A percentile compares a stretch with the other conserved stretches of the same genome.
These are phyloP conservation scores for Raphanus sativus DNA, from an alignment of 345 rosid species.

Conservation along the genomic window DNA sequence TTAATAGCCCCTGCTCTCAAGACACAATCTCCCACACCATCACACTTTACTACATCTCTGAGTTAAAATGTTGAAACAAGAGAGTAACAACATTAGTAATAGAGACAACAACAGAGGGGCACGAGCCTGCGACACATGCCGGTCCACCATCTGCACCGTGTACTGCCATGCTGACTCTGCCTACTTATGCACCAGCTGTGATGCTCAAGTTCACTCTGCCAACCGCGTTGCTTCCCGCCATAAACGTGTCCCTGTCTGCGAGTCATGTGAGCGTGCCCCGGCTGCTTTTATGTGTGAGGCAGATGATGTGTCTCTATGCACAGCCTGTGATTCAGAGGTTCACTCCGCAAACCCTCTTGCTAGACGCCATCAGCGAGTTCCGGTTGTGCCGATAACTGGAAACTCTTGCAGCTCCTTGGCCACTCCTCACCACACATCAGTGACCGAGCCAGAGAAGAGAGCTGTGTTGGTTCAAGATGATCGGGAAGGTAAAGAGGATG, in stretches of 20 bases:
- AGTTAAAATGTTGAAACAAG: slow-evolving; percentile 56
- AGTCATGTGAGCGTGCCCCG: slow-evolving; percentile 82
- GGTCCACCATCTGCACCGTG: slow-evolving; percentile 70
- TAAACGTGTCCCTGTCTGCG: slow-evolving; percentile 80
- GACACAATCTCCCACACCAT: slow-evolving; percentile 10
- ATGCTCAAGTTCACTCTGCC: slow-evolving; percentile 75
- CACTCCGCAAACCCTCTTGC: slow-evolving; percentile 95
- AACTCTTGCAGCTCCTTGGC: slow-evolving; percentile 32
- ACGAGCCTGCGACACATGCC: slow-evolving; percentile 75
- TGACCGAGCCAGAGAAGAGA: slow-evolving; percentile 22
- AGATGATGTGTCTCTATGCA: slow-evolving; percentile 82
- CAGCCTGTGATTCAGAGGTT: slow-evolving; percentile 73
- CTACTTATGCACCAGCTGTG: slow-evolving; percentile 70
- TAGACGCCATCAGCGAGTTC: slow-evolving; percentile 86
- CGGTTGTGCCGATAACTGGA: slow-evolving; percentile 63
- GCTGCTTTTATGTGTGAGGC: slow-evolving; percentile 88
- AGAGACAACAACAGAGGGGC: slow-evolving; percentile 40
- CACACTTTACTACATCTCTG: background rate
- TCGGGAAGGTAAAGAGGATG: slow-evolving; percentile 53
- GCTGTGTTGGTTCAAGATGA: slow-evolving; percentile 37
- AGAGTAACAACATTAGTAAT: slow-evolving; percentile 28
- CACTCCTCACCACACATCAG: slow-evolving; percentile 25
- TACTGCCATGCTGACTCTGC: slow-evolving; percentile 90
- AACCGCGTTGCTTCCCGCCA: slow-evolving; percentile 88
- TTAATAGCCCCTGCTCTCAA: slow-evolving; percentile 28